phyloP scores from a whole-genome alignment of 768 basidiomycete species.

The Phanerochaete carnosa region DNA sequence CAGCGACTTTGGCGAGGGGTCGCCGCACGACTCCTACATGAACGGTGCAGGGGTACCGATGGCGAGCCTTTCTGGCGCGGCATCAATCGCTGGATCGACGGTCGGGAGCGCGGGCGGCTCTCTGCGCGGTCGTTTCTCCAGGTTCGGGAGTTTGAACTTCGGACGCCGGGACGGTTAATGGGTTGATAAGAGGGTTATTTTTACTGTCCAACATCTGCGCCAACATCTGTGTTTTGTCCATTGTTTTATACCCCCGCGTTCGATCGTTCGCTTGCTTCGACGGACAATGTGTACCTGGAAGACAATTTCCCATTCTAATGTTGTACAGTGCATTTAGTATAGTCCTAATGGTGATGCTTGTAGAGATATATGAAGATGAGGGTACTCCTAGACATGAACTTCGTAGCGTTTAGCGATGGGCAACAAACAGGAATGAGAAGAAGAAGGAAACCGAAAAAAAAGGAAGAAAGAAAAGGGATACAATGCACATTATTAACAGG shows the following conservation, averaged over 20 bases:
- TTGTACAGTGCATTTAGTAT: constrained; percentile 16
- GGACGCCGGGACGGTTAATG: constrained; percentile 37
- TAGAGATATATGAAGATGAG: background rate
- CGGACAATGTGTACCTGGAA: constrained; percentile 15
- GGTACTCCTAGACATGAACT: background rate
- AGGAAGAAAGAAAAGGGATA: background rate
- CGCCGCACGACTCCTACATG: constrained; percentile 72
- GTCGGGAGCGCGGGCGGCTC: constrained; percentile 65
- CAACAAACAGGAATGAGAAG: background rate
- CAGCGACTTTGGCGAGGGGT: constrained; percentile 60
- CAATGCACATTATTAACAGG: background rate
- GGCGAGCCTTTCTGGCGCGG: constrained; percentile 33
- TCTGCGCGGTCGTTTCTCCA: constrained; percentile 69
- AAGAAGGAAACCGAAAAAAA: background rate
- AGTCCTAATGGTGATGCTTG: constrained; percentile 9
- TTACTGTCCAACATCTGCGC: background rate
- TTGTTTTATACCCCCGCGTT: constrained; percentile 1
- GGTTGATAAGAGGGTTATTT: constrained; percentile 1
- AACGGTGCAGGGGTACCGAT: constrained; percentile 44
- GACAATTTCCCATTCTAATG: constrained; percentile 8
- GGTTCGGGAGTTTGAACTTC: constrained; percentile 73
- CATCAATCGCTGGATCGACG: constrained; percentile 61
- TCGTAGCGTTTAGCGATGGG: background rate
- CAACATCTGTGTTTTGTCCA: constrained; percentile 5
- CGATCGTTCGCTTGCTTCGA: constrained; percentile 4